Base-by-base conservation (phyloP, 495 filamentous ascomycete species). In the Arthonia radiata region DNA sequence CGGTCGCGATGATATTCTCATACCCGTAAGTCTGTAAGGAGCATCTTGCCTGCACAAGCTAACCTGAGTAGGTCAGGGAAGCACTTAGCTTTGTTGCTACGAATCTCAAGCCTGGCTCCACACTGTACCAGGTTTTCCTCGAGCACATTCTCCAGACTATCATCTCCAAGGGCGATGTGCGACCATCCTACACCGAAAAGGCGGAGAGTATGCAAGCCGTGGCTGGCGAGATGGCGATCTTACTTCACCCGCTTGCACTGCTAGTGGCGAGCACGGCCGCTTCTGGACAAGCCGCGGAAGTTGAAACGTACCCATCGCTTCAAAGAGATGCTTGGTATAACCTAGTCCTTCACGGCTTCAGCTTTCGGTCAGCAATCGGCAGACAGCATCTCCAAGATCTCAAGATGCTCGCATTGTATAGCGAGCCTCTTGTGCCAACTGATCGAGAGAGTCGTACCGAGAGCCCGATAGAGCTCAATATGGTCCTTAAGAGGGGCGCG, bases 311-410 rank as follows among this genome's bases (percentile, higher is more conserved):
- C 3, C 50, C 63, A 27, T 57, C 64, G 12, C 52, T 90, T 25
- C 65, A 86, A 34, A 71, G 82, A 18, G 79, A 94, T 54, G 77
- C 77, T 9, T 97, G 86, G 86, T 92, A 91, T 46, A 97, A 97
- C 42, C 74, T 93, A 27, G 73, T 77, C 16, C 70, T 93, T 5
- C 83, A 94, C 44, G 82, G 81, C 17, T 91, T 93, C 41, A 67
- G 61, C n/a, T 55, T 69, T 10, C 60, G 56, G 11, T 77, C 78
- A 0, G 56, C 58, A 13, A 57, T 71, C 31, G 70, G 67, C 18
- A 68, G 66, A 32, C 60, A 59, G 36, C 62, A 77, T 37, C 37
- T 59, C 13, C 64, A 67, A 23, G 78, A 90, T 35, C 53, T 97
- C 13, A 61, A 71, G 17, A 53, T 71, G 24, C 67, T 97, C 46